A percentile compares a stretch with the other conserved stretches of the same genome.
These are phyloP conservation scores for Hippophae tibetana DNA, from an alignment of 306 rosid species.

Conservation along the genomic window DNA sequence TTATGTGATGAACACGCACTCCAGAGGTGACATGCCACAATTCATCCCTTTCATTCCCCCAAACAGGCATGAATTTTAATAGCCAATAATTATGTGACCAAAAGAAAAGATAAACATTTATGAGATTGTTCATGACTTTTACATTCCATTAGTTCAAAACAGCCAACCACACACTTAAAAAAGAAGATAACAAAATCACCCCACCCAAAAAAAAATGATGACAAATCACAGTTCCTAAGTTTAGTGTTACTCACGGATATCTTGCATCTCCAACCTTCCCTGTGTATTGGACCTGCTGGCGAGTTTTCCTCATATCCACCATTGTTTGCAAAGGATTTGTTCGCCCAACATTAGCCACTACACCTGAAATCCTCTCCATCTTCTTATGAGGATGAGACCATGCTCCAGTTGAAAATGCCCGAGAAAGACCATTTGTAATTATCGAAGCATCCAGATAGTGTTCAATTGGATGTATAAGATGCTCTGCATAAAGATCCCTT, in stretches of 20 bases:
- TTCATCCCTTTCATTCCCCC: too few species aligned
- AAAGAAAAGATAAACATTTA: too few species aligned
- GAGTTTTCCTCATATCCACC: slow-evolving; percentile 81
- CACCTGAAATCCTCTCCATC: slow-evolving; percentile 86
- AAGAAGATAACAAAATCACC: too few species aligned
- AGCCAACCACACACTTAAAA: too few species aligned
- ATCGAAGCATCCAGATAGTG: slow-evolving; percentile 87
- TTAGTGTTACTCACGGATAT: slow-evolving; percentile 75
- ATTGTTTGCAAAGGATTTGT: slow-evolving; percentile 85
- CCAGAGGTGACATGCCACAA: too few species aligned
- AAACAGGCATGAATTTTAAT: too few species aligned
- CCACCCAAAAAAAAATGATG: neutral
- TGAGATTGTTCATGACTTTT: too few species aligned
- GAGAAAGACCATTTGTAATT: slow-evolving; percentile 79
- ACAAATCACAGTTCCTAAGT: slow-evolving; percentile 11
- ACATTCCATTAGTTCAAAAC: too few species aligned
- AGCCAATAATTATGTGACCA: too few species aligned
- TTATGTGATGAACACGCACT: too few species aligned
- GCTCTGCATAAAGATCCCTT: slow-evolving; percentile 79
- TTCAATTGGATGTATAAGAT: slow-evolving; percentile 54
- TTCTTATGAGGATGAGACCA: slow-evolving; percentile 91
- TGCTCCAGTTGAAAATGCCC: slow-evolving; percentile 97
- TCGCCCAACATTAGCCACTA: slow-evolving; percentile 77
- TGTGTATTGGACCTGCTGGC: slow-evolving; percentile 87
- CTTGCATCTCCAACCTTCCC: slow-evolving; percentile 98